A percentile compares a stretch with the other conserved stretches of the same genome.
Evolutionary conservation across 2,329 filamentous ascomycete genomes (phyloP).

Genomic region (Curvularia eragrostidis): DNA sequence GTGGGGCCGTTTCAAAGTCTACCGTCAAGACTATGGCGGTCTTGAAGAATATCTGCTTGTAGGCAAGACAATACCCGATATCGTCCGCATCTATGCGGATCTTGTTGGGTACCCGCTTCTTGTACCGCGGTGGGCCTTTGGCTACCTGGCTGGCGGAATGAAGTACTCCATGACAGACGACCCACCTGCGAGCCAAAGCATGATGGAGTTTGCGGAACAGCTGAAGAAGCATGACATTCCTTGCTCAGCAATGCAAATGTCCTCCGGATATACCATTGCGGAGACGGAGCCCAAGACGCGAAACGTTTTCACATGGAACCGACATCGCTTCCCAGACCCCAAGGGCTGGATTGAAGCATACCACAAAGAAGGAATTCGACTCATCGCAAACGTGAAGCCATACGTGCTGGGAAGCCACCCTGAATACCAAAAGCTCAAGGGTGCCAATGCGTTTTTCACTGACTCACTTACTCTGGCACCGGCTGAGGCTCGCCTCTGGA

Average conservation of each 20-base stretch:
- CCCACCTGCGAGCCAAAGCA: constrained; percentile 61
- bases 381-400: constrained; percentile 76
- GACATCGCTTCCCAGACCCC: constrained; percentile 72
- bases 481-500: constrained; percentile 71
- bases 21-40: constrained; percentile 74
- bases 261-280: constrained; percentile 73
- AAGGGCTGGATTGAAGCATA: constrained; percentile 67
- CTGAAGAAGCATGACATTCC: constrained; percentile 71
- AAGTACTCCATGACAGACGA: constrained; percentile 66
- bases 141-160: constrained; percentile 73
- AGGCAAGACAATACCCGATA: constrained; percentile 69
- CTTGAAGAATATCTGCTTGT: constrained; percentile 74
- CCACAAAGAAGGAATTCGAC: constrained; percentile 68
- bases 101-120: constrained; percentile 72
- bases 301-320: constrained; percentile 76
- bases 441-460: constrained; percentile 67
- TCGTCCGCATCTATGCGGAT: constrained; percentile 70
- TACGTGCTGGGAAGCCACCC: constrained; percentile 73
- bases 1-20: constrained; percentile 78
- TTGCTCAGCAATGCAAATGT: constrained; percentile 75
- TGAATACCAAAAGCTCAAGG: constrained; percentile 67
- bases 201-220: constrained; percentile 67
- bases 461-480: constrained; percentile 58
- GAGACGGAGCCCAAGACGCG: constrained; percentile 71
- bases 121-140: constrained; percentile 74